phyloP scores from a whole-genome alignment of 208 protist genomes.

The Trypanosoma platydactyli region DNA sequence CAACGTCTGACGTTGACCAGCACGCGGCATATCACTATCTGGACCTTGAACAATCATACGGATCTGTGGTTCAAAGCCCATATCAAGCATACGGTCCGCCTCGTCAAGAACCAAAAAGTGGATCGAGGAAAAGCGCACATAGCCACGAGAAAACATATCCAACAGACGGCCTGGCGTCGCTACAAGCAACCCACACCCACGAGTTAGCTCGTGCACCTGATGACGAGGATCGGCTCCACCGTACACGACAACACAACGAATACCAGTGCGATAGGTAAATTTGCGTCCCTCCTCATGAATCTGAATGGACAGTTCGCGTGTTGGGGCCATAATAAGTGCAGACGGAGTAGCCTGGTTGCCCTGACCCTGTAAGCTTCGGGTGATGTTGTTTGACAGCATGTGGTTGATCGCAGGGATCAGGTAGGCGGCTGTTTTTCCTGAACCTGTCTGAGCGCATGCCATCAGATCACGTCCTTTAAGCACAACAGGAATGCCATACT shows the following conservation, averaged over 20 bases:
- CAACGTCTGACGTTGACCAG: conserved; percentile 97
- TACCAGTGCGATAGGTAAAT: conserved; percentile 94
- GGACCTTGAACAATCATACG: conserved; percentile 96
- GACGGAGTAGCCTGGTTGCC: conserved; percentile 81
- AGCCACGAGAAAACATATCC: conserved; percentile 86
- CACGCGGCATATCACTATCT: conserved; percentile 93
- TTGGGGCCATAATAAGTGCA: conserved; percentile 96
- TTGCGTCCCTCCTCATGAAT: conserved; percentile 97
- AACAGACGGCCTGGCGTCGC: conserved; percentile 91
- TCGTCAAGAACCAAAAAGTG: conserved; percentile 98
- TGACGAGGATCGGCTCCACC: conserved; percentile 95
- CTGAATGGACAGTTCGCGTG: conserved; percentile 97
- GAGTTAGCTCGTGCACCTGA: conserved; percentile 96
- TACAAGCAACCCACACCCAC: conserved; percentile 94
- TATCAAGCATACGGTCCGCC: conserved; percentile 99
- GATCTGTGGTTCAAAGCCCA: conserved; percentile 99
- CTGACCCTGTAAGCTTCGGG: conserved; percentile 36
- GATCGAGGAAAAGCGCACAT: conserved; percentile 87
- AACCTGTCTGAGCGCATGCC: conserved; percentile 99
- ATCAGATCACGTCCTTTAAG: conserved; percentile 95
- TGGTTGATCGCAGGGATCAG: conserved; percentile 96
- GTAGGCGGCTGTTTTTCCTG: conserved; percentile 99
- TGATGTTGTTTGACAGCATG: conserved; percentile 77
- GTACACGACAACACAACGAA: conserved; percentile 97
- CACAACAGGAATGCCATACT: conserved; percentile 96